Base-by-base conservation (phyloP, 2,329 filamentous ascomycete species). In the Chaetomiaceae sp. region DNA sequence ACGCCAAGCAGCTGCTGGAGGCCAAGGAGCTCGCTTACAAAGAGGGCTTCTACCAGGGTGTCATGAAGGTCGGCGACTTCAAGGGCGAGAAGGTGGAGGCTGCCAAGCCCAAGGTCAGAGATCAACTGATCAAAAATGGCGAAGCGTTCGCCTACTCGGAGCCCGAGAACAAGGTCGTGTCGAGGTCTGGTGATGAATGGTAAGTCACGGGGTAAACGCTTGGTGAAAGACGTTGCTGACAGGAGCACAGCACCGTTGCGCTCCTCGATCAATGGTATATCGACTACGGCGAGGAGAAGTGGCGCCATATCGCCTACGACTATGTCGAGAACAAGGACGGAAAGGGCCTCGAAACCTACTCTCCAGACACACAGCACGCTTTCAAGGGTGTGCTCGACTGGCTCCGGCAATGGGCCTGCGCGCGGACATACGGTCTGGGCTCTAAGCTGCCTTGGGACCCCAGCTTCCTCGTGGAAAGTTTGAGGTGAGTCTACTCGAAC, bases 261-360 rank as follows among this genome's bases (percentile, higher is more conserved):
- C 85, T 92, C 61, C 84, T 97, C 66, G 92, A 96, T 64, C 94
- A 99, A 72, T 99, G 94, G 91, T 99, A 95, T 73, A 77, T 99
- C 64, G 92, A 96, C 73, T 99, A 99, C 66, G 94, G 94, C 57
- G 88, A 91, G 72, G 89, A 89, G 38, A 80, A 85, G 45, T 97
- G 94, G 94, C 88, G 88, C 66, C 74, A 87, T 58, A 77, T 80
- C 38, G 89, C 87, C 13, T 75, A 91, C 49, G 79, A 85, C 61
- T 85, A 87, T 67, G 83, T 95, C 42, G 80, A 81, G 50, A 83
- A 85, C 65, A 80, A 77, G 52, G 78, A 84, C 56, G 80, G 81
- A 55, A 80, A 80, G 58, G 81, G 81, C 27, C 74, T 96, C 57
- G 88, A 96, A 70, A 89, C 88, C 7, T 97, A 88, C 73, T 82